Evolutionary conservation across 495 filamentous ascomycete genomes (phyloP), one percentile per base, ranked within the genome.

Genomic region (Lentithecium fluviatile): DNA sequence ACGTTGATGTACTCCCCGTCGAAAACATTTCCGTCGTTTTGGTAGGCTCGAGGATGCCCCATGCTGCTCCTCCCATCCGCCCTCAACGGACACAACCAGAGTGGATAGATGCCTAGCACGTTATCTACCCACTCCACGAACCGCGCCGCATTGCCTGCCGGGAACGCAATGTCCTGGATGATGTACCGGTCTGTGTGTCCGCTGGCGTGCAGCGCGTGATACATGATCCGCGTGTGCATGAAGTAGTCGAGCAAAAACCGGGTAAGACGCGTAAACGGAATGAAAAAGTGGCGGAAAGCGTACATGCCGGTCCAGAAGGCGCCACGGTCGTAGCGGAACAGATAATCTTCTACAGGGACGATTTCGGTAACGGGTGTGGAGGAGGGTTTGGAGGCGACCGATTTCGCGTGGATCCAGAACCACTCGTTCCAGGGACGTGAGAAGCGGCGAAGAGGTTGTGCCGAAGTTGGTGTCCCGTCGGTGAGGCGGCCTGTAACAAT

Each of bases 241-340:
- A 86, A 84, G 69, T 81, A 77, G 66, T 87, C 82, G 12, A 86
- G 78, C 55, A 75, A 69, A 71, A 75, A 78, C 15, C 82, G 77
- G 0, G 80, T 84, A 45, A 78, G 56, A 36, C 62, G 58, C 55
- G 75, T 83, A 68, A 85, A 84, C 1, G 83, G 83, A 10, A 74
- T 61, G 13, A 40, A 24, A 71, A 85, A 84, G 63, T 83, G 83
- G 2, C 69, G 58, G 67, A 79, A 85, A 13, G 78, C 82, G 6
- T 79, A 76, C 25, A 68, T 65, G 42, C 80, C 80, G n/a, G 81
- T 79, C 74, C 82, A 85, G 65, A 85, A 86, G 7, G 76, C 81
- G 29, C 83, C 83, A 4, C 83, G 80, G 63, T 86, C 82, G 66
- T 86, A 85, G 8, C 83, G 80, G 69, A 86, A 85, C 25, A 85